Conservation (phyloP, 148 eudicot genomes). For the Rhododendron mucronatum region DNA sequence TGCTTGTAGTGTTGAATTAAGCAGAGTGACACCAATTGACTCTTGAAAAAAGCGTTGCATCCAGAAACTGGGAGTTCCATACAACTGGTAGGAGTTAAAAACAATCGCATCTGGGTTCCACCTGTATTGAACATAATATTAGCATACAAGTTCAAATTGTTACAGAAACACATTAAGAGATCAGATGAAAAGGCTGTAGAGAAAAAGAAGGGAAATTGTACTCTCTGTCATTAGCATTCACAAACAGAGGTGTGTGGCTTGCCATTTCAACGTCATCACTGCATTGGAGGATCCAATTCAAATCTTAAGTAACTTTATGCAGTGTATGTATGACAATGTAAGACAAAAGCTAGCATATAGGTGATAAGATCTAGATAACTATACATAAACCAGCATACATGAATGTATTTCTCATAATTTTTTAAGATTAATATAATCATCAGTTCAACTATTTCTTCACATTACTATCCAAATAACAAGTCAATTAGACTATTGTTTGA, state of each 20-base stretch:
- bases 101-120: constrained; percentile 89
- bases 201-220: constrained; percentile 15
- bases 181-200: neutral
- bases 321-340: neutral
- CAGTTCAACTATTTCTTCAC: too few species aligned
- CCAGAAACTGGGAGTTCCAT: constrained; percentile 97
- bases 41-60: constrained; percentile 70
- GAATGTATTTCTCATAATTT: too few species aligned
- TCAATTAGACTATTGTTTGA: neutral
- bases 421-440: too few species aligned
- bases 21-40: constrained; percentile 74
- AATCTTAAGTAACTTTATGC: neutral
- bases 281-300: constrained; percentile 27
- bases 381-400: too few species aligned
- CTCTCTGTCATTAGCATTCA: constrained; percentile 60
- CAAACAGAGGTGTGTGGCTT: constrained; percentile 87
- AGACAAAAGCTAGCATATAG: too few species aligned
- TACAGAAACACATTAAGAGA: neutral
- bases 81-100: constrained; percentile 57
- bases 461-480: neutral
- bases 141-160: neutral
- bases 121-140: neutral
- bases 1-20: constrained; percentile 41
- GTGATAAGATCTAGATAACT: too few species aligned
- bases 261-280: constrained; percentile 89